Base-by-base conservation (phyloP, 306 rosid species). In the Dicorynia guianensis region DNA sequence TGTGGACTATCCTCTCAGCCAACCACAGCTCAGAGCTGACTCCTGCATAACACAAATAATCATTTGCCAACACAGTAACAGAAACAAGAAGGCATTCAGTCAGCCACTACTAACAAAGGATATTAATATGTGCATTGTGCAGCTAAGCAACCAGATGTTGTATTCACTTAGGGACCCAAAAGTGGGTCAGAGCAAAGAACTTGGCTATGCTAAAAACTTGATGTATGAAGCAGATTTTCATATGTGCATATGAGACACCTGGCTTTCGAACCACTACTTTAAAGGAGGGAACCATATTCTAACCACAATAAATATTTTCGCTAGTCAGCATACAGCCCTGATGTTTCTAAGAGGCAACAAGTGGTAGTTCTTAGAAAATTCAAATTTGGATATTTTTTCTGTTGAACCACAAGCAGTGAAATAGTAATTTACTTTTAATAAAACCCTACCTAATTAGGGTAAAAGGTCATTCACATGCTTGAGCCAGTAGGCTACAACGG, bases 11-110 rank as follows among this genome's bases (percentile, higher is more conserved):
- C 46, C 57, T 39, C 30, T 65, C 63, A 72, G 14, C 50, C 20
- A 57, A 64, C 49, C 48, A 47, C 18, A 3, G 40, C 33, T 62
- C 4, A 56, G 8, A 56, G 47, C 47, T 8, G 19, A 71, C 40
- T 43, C 40, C 8, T 40, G 66, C 66, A 79, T 35, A 18, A 36
- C 54, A 63, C 48, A 65, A 40, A 15, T 19, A 65, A 58, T 58
- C 69, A 55, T 63, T 59, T 64, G 58, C 38, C 39, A 47, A 42
- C 4, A 36, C 11, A 46, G 17, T 15, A 25, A 13, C 48, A 50
- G 63, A 30, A 35, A 34, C 5, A 6, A 39, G 4, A 13, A 0
- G 11, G 72, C 40, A 62, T 11, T 12, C 7, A 39, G 15, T 61
- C 48, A 47, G 58, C 17, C 53, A 74, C 53, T 18, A 60, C 25